A percentile compares a stretch with the other conserved stretches of the same genome.
Conservation (phyloP, 129 eudicot species). For the Cynara cardunculus region DNA sequence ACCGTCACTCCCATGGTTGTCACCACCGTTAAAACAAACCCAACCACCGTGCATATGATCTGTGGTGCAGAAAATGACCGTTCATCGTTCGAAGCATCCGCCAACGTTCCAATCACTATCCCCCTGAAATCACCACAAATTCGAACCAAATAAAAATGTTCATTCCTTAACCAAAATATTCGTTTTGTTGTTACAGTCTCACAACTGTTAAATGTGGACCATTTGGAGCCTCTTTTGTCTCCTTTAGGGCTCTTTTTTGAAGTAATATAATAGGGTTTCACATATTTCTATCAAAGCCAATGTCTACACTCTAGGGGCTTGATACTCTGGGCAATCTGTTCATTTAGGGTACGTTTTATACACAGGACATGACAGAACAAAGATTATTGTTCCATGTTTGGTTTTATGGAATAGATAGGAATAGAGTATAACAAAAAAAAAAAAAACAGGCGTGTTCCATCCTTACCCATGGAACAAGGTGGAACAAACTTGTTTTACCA, state of each 20-base stretch:
- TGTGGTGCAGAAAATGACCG: slow-evolving; percentile 43
- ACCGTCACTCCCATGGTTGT: slow-evolving; percentile 52
- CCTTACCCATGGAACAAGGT: too few relatives aligned
- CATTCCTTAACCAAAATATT: neutral
- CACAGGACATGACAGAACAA: too few relatives aligned
- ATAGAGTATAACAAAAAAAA: too few relatives aligned
- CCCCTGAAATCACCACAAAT: slow-evolving; percentile 43
- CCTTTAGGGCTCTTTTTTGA: neutral
- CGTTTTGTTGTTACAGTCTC: neutral
- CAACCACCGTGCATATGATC: slow-evolving; percentile 43
- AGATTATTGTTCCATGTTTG: too few relatives aligned
- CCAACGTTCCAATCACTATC: slow-evolving; percentile 53
- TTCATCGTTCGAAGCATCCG: slow-evolving; percentile 50
- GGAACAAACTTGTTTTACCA: too few relatives aligned
- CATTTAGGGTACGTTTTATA: too few relatives aligned
- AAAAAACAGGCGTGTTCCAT: too few relatives aligned
- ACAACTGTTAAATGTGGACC: neutral
- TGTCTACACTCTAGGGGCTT: neutral
- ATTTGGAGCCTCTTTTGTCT: neutral
- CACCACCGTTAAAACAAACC: slow-evolving; percentile 39
- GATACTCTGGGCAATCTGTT: neutral
- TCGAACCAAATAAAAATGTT: neutral
- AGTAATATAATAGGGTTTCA: neutral
- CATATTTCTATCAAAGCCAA: neutral
- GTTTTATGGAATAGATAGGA: too few relatives aligned